Conservation (phyloP, 441 rosid species). For the Populus hybrid region DNA sequence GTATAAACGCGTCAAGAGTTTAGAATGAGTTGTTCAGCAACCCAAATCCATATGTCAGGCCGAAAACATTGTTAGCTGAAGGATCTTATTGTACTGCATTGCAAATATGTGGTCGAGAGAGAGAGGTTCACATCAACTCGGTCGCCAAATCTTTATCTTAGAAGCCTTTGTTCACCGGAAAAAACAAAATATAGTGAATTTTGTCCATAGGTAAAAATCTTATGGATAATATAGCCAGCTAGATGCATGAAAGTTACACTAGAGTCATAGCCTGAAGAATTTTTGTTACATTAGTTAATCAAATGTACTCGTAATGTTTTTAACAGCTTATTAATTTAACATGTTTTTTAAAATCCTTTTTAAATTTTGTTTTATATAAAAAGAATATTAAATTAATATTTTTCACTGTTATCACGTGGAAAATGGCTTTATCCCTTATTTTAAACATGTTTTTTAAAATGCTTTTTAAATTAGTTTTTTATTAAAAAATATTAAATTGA, state of each 20-base stretch:
- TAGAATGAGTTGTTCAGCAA: constrained; percentile 34
- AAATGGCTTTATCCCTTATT: neutral
- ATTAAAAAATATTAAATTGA: too few species aligned
- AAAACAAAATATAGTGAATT: neutral
- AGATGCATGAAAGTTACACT: constrained; percentile 15
- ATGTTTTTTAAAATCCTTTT: constrained; percentile 20
- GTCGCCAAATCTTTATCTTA: constrained; percentile 40
- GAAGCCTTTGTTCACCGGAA: constrained; percentile 20
- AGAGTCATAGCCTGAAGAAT: constrained; percentile 21
- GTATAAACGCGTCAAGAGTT: neutral
- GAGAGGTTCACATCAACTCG: constrained; percentile 40
- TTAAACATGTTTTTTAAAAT: too few species aligned
- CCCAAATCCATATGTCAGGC: constrained; percentile 16
- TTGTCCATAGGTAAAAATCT: neutral
- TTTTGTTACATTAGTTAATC: constrained; percentile 17
- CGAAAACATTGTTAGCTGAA: constrained; percentile 23
- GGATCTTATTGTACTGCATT: constrained; percentile 12
- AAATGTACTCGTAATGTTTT: constrained; percentile 19
- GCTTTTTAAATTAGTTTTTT: too few species aligned
- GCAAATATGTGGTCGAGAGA: constrained; percentile 18
- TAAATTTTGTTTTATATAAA: constrained; percentile 19
- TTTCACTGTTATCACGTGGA: neutral
- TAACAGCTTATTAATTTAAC: too few species aligned
- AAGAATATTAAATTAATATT: neutral
- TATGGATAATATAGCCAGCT: neutral